Evolutionary conservation across 164 flowering plant genomes (phyloP).

Genomic region (Stephania yunnanensis): DNA sequence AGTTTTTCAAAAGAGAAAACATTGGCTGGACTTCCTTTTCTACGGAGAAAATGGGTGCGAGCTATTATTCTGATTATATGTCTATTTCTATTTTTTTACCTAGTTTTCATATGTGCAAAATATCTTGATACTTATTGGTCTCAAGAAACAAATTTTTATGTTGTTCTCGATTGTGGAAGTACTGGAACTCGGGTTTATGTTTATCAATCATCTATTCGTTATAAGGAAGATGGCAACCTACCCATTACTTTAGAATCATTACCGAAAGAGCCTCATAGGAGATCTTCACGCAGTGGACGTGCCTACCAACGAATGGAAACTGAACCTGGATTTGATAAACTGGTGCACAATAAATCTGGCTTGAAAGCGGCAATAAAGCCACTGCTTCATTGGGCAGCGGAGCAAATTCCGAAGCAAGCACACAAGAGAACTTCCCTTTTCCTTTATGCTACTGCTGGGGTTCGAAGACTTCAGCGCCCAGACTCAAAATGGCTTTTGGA

Average conservation of each 20-base stretch:
- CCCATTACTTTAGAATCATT: slow-evolving; percentile 58
- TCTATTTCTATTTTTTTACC: slow-evolving; percentile 36
- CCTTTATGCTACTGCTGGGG: slow-evolving; percentile 94
- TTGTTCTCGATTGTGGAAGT: slow-evolving; percentile 93
- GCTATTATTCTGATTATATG: slow-evolving; percentile 32
- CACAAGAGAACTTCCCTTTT: slow-evolving; percentile 74
- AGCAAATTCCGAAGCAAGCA: slow-evolving; percentile 81
- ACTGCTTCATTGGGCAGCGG: slow-evolving; percentile 83
- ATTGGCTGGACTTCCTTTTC: slow-evolving; percentile 31
- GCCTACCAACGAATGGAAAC: slow-evolving; percentile 96
- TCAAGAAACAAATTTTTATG: slow-evolving; percentile 54
- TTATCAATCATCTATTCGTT: slow-evolving; percentile 50
- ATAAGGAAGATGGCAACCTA: slow-evolving; percentile 36
- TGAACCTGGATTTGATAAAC: slow-evolving; percentile 91
- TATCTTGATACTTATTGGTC: slow-evolving; percentile 43
- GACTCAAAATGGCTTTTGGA: slow-evolving; percentile 86
- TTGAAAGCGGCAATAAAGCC: slow-evolving; percentile 70
- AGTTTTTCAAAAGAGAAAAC: slow-evolving; percentile 84
- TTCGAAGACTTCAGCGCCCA: slow-evolving; percentile 64
- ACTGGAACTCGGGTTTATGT: slow-evolving; percentile 91
- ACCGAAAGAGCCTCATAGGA: slow-evolving; percentile 42
- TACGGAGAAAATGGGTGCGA: slow-evolving; percentile 51
- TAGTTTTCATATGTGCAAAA: slow-evolving; percentile 28
- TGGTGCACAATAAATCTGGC: slow-evolving; percentile 72
- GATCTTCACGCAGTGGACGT: slow-evolving; percentile 55